Evolutionary conservation across 1,284 basidiomycete species (phyloP).

Genomic region (Apiotrichum laibachii): DNA sequence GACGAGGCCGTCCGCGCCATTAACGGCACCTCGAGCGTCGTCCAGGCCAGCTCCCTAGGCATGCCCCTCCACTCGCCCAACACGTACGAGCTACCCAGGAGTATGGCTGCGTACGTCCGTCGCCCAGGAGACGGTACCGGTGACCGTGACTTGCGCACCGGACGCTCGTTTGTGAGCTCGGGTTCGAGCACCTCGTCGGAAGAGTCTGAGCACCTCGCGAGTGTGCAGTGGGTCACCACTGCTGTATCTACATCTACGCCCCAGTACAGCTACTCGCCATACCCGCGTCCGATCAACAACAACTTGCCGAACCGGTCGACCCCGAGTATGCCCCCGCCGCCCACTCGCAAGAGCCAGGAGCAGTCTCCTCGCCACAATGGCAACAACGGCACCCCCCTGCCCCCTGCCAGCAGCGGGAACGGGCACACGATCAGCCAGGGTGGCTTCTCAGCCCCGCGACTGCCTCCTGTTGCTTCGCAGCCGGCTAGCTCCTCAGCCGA

Average conservation of each 20-base stretch:
- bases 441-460: neutral
- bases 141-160: conserved; percentile 20
- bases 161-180: conserved; percentile 22
- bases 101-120: conserved; percentile 21
- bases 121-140: conserved; percentile 7
- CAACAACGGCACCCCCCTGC: neutral
- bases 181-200: conserved; percentile 41
- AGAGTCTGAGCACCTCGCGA: conserved; percentile 45
- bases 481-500: conserved; percentile 21
- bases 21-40: conserved; percentile 42
- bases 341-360: conserved; percentile 18
- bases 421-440: neutral
- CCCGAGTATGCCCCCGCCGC: conserved; percentile 37
- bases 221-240: conserved; percentile 44
- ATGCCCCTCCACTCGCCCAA: conserved; percentile 17
- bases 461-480: neutral
- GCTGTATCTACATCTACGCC: conserved; percentile 27
- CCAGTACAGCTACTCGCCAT: conserved; percentile 3
- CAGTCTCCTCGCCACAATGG: conserved; percentile 25
- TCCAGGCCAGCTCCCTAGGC: conserved; percentile 28
- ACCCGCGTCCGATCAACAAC: neutral
- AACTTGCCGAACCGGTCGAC: conserved; percentile 2
- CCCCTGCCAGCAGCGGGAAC: neutral
- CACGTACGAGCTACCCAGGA: conserved; percentile 23
- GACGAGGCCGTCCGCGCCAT: conserved; percentile 45